Percentiles rank a stretch among this genome's conserved stretches.
Evolutionary conservation across 2,329 filamentous ascomycete genomes (phyloP).

Genomic region (Fusarium avenaceum): DNA sequence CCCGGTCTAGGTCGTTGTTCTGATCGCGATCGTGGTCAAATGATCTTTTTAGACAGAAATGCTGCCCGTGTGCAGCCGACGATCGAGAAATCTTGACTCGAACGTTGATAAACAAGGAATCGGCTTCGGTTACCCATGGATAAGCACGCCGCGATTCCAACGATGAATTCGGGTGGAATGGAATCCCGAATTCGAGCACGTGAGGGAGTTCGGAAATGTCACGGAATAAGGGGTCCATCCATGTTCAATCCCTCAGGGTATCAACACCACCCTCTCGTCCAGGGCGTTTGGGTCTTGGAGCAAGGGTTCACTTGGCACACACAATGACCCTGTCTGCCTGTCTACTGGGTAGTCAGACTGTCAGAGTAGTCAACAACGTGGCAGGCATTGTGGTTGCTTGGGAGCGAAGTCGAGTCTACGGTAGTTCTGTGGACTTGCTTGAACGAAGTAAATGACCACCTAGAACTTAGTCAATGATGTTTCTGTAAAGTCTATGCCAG

Average conservation of each 20-base stretch:
- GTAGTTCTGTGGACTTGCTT: not conserved
- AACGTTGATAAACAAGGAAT: slow-evolving; percentile 29
- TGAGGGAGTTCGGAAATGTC: slow-evolving; percentile 15
- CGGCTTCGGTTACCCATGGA: slow-evolving; percentile 13
- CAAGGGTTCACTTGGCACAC: slow-evolving; percentile 14
- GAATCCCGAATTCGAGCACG: slow-evolving; percentile 1
- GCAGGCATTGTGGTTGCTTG: not conserved
- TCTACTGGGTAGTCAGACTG: not conserved
- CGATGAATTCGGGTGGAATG: not conserved
- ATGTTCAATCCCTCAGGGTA: slow-evolving; percentile 27
- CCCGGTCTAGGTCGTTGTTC: slow-evolving; percentile 26
- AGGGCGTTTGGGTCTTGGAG: not conserved
- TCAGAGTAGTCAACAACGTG: slow-evolving; percentile 1
- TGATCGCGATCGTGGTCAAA: slow-evolving; percentile 41
- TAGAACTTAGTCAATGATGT: not conserved
- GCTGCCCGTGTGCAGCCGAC: slow-evolving; percentile 27
- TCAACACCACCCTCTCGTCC: slow-evolving; percentile 33
- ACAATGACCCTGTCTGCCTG: not conserved
- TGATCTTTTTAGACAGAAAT: slow-evolving; percentile 24
- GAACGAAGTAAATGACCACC: not conserved
- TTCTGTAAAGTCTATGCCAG: not conserved
- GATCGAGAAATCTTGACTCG: slow-evolving; percentile 40
- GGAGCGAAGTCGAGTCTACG: not conserved
- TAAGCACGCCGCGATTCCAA: not conserved
- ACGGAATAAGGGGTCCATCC: slow-evolving; percentile 36